Evolutionary conservation across 345 rosid species (phyloP), one percentile per base, ranked within the genome.

Genomic region (Brassica cretica): DNA sequence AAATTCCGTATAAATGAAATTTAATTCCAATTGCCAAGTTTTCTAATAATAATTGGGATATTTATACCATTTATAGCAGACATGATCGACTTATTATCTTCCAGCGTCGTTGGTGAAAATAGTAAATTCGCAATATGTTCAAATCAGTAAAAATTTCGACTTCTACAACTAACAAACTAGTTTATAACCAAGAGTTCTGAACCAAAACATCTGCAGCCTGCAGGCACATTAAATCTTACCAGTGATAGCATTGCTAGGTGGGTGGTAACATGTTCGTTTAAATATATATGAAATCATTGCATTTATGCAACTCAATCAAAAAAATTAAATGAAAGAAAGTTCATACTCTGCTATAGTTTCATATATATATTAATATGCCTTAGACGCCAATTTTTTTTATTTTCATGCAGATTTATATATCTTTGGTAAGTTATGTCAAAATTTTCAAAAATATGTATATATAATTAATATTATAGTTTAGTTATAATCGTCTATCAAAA

Each of bases 1-100:
- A 78, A 78, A 78, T 78, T 66, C 4, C 59, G 44, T 41, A 78
- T 72, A 72, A 72, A 72, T 78, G 73, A 59, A 66, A 78, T 66
- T 66, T 66, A 78, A 66, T 66, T 78, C 56, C 68, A 44, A 46
- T 72, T 72, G 68, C 32, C 63, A 66, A 19, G 32, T 15, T 66
- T 72, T 72, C 18, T 66, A 35, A 19, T 67, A 72, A 71, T 78
- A 64, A 71, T 70, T 77, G 71, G 46, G 35, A 71, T 71, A 56
- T 71, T 37, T 71, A 29, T 71, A 18, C 41, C 29, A 61, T 60
- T 32, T 76, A 21, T 35, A 33, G 21, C 4, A 60, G 69, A 76
- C 39, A 69, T 49, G 9, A 33, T 63, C 46, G 24, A 53, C 4
- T 63, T 71, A 64, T 64, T 76, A 62, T 64, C 24, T 27, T 53